Percentiles rank a stretch among this genome's conserved stretches.
These are phyloP conservation scores for Trifolium repens DNA, from an alignment of 306 rosid species.

Conservation along the genomic window DNA sequence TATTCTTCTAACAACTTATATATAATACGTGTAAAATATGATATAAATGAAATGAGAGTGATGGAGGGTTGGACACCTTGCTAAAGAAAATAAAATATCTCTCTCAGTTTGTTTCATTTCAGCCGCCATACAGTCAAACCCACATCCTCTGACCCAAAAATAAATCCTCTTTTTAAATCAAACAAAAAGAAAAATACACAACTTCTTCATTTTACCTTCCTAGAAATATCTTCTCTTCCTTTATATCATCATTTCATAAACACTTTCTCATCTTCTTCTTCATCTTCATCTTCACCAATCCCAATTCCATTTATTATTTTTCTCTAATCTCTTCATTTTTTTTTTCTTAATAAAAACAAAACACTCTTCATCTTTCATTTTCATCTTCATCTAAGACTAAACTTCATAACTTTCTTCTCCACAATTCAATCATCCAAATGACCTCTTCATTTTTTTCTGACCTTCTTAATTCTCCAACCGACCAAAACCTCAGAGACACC, in stretches of 20 bases:
- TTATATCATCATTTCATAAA: conserved; percentile 14
- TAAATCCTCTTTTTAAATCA: background rate
- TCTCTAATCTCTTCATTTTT: background rate
- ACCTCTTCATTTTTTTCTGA: conserved; percentile 75
- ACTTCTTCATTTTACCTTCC: conserved; percentile 44
- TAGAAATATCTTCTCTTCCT: conserved; percentile 45
- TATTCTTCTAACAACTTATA: no score
- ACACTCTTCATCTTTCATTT: conserved; percentile 47
- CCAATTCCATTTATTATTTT: background rate
- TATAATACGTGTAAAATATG: no score
- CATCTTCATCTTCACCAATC: background rate
- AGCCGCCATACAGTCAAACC: conserved; percentile 84
- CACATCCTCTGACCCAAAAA: conserved; percentile 65
- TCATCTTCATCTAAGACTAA: background rate
- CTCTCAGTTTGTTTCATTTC: background rate
- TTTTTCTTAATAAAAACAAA: background rate
- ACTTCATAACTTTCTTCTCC: conserved; percentile 49
- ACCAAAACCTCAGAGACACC: conserved; percentile 18
- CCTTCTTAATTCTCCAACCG: conserved; percentile 57
- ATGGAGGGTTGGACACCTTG: no score
- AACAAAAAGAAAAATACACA: background rate
- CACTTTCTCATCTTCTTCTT: conserved; percentile 53
- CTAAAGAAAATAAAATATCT: background rate
- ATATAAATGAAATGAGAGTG: no score
- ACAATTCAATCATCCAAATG: conserved; percentile 50